Percentiles rank a stretch among this genome's conserved stretches.
Evolutionary conservation across 164 flowering plant species (phyloP).

Genomic region (Magnolia changhungtana): DNA sequence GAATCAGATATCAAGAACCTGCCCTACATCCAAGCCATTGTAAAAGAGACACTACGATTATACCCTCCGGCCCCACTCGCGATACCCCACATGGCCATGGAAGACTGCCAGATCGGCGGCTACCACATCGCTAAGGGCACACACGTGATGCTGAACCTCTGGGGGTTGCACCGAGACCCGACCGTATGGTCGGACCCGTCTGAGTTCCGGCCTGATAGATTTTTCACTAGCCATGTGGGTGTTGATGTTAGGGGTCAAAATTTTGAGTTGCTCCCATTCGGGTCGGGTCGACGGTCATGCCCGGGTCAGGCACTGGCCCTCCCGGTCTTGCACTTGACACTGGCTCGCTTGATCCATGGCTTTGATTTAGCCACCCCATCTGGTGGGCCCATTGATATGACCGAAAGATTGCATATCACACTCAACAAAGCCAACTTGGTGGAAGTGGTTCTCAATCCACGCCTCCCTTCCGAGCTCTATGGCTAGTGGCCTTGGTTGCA

Average conservation of each 20-base stretch:
- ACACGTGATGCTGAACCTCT: conserved; percentile 37
- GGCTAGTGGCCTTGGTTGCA: background rate
- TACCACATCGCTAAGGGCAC: conserved; percentile 38
- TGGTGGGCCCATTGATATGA: conserved; percentile 7
- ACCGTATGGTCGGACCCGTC: conserved; percentile 41
- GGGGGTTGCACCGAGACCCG: conserved; percentile 35
- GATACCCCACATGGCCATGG: conserved; percentile 40
- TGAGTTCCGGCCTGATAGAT: conserved; percentile 54
- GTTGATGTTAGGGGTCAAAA: conserved; percentile 9
- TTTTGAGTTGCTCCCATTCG: conserved; percentile 18
- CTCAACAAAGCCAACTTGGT: background rate
- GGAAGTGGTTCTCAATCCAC: background rate
- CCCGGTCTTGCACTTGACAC: conserved; percentile 3
- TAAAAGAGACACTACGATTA: conserved; percentile 44
- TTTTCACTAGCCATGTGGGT: conserved; percentile 14
- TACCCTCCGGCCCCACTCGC: conserved; percentile 44
- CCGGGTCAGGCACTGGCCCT: conserved; percentile 19
- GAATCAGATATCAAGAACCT: conserved; percentile 43
- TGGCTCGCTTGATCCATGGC: conserved; percentile 9
- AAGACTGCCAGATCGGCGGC: conserved; percentile 36
- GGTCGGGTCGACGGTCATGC: conserved; percentile 23
- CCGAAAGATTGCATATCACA: background rate
- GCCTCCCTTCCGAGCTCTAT: background rate
- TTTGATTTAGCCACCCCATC: conserved; percentile 4
- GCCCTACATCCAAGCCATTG: conserved; percentile 31